phyloP scores from a whole-genome alignment of 257 asterid species.

The Salvia rosmarinus region DNA sequence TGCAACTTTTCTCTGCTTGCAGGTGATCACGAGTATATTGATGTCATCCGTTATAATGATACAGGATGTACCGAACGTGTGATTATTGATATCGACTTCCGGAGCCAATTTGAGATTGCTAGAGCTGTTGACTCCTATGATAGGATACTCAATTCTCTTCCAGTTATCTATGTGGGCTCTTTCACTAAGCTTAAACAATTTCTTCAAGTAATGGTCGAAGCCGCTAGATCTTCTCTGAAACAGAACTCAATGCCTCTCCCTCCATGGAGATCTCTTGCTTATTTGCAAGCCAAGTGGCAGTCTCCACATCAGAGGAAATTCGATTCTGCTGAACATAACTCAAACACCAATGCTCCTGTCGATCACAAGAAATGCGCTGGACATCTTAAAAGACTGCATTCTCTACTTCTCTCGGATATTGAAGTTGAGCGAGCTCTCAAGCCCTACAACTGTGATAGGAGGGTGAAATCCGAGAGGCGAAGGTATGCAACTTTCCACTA shows the following conservation, averaged over 20 bases:
- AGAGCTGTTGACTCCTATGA: conserved; percentile 79
- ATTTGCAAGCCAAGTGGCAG: conserved; percentile 72
- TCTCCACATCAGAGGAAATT: conserved; percentile 52
- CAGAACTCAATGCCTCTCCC: conserved; percentile 88
- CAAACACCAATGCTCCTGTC: not conserved
- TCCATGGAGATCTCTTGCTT: conserved; percentile 75
- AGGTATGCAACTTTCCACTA: conserved; percentile 35
- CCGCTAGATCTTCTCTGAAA: conserved; percentile 66
- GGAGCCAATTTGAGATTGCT: conserved; percentile 83
- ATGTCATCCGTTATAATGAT: conserved; percentile 47
- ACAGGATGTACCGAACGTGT: conserved; percentile 50
- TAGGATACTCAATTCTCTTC: conserved; percentile 57
- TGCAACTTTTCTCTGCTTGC: conserved; percentile 14
- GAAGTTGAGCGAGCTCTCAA: conserved; percentile 46
- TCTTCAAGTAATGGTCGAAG: conserved; percentile 79
- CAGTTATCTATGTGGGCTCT: conserved; percentile 66
- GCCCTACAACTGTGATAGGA: conserved; percentile 46
- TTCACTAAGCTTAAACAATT: conserved; percentile 55
- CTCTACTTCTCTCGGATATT: conserved; percentile 51
- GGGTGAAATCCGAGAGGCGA: conserved; percentile 39
- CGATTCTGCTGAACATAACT: conserved; percentile 30
- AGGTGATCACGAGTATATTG: conserved; percentile 82
- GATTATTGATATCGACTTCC: conserved; percentile 67
- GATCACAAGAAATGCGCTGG: conserved; percentile 58
- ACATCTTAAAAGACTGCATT: conserved; percentile 53